Percentiles rank a stretch among this genome's conserved stretches.
These are phyloP conservation scores for Peronospora destructor DNA, from an alignment of 352 stramenopile species.

Conservation along the genomic window DNA sequence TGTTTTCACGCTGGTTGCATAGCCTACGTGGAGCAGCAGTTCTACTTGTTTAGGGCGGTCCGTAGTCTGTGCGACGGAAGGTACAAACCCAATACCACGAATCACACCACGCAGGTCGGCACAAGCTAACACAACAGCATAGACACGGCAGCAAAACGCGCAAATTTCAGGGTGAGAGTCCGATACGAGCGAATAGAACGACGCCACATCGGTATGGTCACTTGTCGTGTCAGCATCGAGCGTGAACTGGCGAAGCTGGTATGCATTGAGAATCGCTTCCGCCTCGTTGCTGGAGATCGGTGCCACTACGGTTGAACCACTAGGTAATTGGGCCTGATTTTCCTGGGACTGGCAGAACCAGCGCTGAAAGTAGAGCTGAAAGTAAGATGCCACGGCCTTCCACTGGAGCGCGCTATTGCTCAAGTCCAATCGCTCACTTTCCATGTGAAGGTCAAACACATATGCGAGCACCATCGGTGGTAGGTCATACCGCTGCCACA, in stretches of 20 bases:
- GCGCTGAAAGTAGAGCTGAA: conserved; percentile 54
- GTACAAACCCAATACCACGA: conserved; percentile 54
- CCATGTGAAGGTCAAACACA: conserved; percentile 76
- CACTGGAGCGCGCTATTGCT: conserved; percentile 40
- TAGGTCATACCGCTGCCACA: conserved; percentile 72
- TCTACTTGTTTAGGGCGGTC: conserved; percentile 43
- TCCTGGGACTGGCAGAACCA: conserved; percentile 47
- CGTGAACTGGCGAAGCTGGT: conserved; percentile 62
- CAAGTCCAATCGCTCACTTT: conserved; percentile 48
- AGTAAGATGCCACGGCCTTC: conserved; percentile 53
- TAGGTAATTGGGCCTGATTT: conserved; percentile 3
- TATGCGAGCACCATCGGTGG: conserved; percentile 68
- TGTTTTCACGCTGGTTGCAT: conserved; percentile 48
- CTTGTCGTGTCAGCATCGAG: conserved; percentile 65
- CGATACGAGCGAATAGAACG: conserved; percentile 81
- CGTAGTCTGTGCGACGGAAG: conserved; percentile 46
- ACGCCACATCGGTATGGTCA: conserved; percentile 73
- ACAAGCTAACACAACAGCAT: conserved; percentile 54
- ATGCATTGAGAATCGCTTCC: conserved; percentile 48
- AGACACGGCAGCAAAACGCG: conserved; percentile 69
- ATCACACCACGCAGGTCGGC: conserved; percentile 50
- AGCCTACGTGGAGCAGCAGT: conserved; percentile 60
- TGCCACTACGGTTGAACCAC: not conserved
- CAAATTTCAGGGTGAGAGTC: conserved; percentile 76
- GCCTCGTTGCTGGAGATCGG: conserved; percentile 34